Percentiles rank a stretch among this genome's conserved stretches.
Conservation (phyloP, 306 rosid genomes). For the Corylus heterophylla region DNA sequence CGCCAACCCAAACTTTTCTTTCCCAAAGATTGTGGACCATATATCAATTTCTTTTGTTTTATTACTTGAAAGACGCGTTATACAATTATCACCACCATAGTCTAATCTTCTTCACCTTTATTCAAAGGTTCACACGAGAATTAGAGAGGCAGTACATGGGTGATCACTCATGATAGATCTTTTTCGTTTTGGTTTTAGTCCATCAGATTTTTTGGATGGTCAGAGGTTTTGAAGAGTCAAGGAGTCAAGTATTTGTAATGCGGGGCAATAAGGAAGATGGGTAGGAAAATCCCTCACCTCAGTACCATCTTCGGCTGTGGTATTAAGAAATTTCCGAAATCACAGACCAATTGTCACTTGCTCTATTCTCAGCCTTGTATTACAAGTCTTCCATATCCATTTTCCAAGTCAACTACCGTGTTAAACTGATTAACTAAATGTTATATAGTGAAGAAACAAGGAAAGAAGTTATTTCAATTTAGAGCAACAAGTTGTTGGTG, state of each 20-base stretch:
- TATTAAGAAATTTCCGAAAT: no score
- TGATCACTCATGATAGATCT: neutral
- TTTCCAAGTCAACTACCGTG: no score
- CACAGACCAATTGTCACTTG: no score
- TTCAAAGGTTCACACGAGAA: neutral
- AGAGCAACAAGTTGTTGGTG: neutral
- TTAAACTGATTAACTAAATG: no score
- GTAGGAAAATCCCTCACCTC: conserved; percentile 15
- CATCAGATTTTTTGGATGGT: neutral
- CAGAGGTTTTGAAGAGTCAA: conserved; percentile 18
- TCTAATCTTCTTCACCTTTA: neutral
- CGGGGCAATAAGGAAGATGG: conserved; percentile 21
- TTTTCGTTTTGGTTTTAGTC: neutral
- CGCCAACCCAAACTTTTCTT: neutral
- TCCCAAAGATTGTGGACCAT: neutral
- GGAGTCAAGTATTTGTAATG: conserved; percentile 22
- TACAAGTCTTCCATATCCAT: no score
- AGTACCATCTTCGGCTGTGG: neutral
- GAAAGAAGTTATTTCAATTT: no score
- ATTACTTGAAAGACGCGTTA: neutral
- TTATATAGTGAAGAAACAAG: no score
- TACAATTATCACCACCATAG: neutral
- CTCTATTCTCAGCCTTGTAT: no score
- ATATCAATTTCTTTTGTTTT: neutral
- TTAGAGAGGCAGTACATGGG: neutral